Base-by-base conservation (phyloP, 495 filamentous ascomycete species). In the Aspergillus heteromorphus region DNA sequence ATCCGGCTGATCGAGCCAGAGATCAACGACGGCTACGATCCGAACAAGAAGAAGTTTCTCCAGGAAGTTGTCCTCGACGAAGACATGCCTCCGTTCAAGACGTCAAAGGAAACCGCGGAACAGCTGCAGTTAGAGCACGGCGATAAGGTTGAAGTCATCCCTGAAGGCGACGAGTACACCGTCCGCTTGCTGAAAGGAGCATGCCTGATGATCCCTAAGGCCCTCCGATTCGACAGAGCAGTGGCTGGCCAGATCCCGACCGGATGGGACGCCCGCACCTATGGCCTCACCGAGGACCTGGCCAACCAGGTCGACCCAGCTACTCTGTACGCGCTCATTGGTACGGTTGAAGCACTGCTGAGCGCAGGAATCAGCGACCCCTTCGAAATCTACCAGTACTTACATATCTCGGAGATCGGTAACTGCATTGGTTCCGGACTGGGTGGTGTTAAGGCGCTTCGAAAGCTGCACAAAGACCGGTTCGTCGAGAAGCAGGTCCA, bases 311-410 rank as follows among this genome's bases (percentile, higher is more conserved):
- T 97, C 47, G 93, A 97, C 61, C 91, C 91, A 4, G 90, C 96
- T 51, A 93, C 93, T 6, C 79, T 97, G 23, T 96, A 86, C 60
- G 89, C 95, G 11, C 84, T 97, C 21, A 89, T 96, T 53, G 90
- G 89, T 54, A 91, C 89, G 21, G 90, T 86, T 2, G 93, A 97
- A 69, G 80, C 92, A 11, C 81, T 97, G 25, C 79, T 97, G 29
- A 83, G 88, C 0, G 83, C 91, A 41, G 92, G 92, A 83, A 91
- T 97, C 69, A 96, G 92, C 19, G 92, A 97, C 69, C 92, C 92
- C 13, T 97, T 96, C 64, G 92, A 97, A 72, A 96, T 97, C 73
- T 97, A 97, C 81, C 88, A 96, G 76, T 96, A 97, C 62, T 91
- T 97, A 51, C 92, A 97, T 68, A 83, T 97, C 45, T 96, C 93